Base-by-base conservation (phyloP, 352 stramenopile genomes). In the Globisporangium parvum region DNA sequence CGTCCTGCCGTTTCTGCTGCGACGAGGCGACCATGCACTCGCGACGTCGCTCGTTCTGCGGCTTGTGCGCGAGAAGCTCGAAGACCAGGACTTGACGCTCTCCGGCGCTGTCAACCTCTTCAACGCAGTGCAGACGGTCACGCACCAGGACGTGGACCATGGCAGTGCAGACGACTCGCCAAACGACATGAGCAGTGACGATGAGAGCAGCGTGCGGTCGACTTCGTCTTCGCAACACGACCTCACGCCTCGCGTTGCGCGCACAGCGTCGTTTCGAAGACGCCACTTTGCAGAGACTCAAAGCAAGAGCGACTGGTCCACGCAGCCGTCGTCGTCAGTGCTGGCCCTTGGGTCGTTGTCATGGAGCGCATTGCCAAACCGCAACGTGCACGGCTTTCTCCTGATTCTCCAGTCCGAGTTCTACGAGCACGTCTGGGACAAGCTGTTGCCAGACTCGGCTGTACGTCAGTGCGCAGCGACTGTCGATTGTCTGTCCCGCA, bases 1-100 rank as follows among this genome's bases (percentile, higher is more conserved):
- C 40, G 79, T 92, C n/a, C 23, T 92, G 4, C 64, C 76, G 12
- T 92, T 92, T 51, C 58, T 92, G 9, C 47, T 90, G 28, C 73
- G 82, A 31, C 64, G 82, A 60, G 70, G 70, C 0, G 73, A 88
- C 41, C 46, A 77, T 17, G 54, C 65, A 20, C 39, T 70, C 14
- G 75, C 72, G 1, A 92, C 84, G 54, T 23, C 54, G 12, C 65
- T 90, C 31, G 71, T 73, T 18, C 66, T 90, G 10, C 65, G 63
- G 14, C 64, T 89, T 20, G 75, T 88, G 18, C 66, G 73, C 48
- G 73, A 78, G 14, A 63, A 67, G 23, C 68, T 92, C 23, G 48
- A 80, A 56, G 77, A 88, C 45, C 72, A 91, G 31, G 58, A 75
- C 23, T 33, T 70, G 17, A 65, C 60, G 41, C 47, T 84, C 20